Evolutionary conservation across 306 rosid species (phyloP), one percentile per base, ranked within the genome.

Genomic region (Ormosia emarginata): DNA sequence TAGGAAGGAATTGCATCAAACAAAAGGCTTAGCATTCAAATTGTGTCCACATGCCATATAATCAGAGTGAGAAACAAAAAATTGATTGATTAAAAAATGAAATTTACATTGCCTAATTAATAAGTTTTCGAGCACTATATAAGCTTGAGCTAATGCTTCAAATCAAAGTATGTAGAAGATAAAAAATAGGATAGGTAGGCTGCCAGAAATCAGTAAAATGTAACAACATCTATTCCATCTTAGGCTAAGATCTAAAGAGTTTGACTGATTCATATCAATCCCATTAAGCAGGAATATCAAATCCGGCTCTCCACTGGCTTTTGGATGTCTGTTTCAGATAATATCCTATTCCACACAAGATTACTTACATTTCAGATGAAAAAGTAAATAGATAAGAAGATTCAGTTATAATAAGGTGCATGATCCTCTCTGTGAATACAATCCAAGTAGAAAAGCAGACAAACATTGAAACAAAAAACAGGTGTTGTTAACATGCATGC

Each of bases 371-470:
- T 80, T 74, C 15, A 30, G 14, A 65, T 41, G 18, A 46, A 37
- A 72, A 39, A 0, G 18, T 0, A 72, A 33, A 56, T 29, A 62
- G 1, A 32, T 34, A 58, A 29, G 5, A 43, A 64, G 36, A 41
- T 33, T 47, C 13, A 46, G 78, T 49, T 2, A 76, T 50, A 76
- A 59, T n/a, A 33, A 70, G 41, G 52, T 32, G 67, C 53, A 63
- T 8, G 44, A 47, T 39, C 18, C 64, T 68, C 75, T 18, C 37
- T 53, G 29, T 58, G 32, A 52, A 5, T 86, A 86, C 83, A 46
- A 72, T 43, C 29, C 65, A 72, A 56, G 61, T 73, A 43, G 32
- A 79, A 56, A 78, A 37, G 18, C 17, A 79, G 15, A 57, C 6
- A 55, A 34, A 39, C 12, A 8, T 24, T 44, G 37, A 67, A 52